Conservation (phyloP, 371 early-diverging fungal species). For the Parasitella parasitica region DNA sequence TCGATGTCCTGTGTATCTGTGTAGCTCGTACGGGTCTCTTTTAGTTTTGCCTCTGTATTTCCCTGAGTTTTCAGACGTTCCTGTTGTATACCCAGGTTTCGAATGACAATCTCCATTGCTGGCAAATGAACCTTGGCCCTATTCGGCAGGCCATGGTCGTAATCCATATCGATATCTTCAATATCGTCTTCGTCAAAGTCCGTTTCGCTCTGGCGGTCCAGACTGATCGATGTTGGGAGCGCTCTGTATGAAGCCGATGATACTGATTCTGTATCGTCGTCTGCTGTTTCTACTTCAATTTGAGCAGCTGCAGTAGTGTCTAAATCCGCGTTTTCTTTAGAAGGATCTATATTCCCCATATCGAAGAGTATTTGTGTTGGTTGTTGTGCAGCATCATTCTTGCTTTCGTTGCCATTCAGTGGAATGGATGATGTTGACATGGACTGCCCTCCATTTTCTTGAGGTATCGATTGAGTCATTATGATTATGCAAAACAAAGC, state of each 20-base stretch:
- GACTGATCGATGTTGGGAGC: background rate
- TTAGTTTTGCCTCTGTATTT: background rate
- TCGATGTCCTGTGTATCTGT: background rate
- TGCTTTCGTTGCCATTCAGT: background rate
- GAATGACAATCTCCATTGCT: constrained; percentile 18
- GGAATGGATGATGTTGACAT: background rate
- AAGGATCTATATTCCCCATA: background rate
- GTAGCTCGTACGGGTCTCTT: background rate
- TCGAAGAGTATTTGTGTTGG: background rate
- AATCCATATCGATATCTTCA: background rate
- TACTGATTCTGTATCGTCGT: background rate
- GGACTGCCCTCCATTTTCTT: background rate
- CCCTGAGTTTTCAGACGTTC: background rate
- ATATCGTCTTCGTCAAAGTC: background rate
- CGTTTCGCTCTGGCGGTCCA: background rate
- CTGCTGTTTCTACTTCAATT: background rate
- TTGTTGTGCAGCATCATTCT: background rate
- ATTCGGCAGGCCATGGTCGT: background rate
- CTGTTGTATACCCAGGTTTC: constrained; percentile 6
- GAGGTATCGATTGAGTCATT: background rate
- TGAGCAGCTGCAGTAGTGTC: background rate
- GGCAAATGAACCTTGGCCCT: background rate
- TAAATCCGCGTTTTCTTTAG: background rate
- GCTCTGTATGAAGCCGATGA: background rate
- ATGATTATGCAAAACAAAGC: background rate